phyloP scores from a whole-genome alignment of 371 early-diverging fungal genomes.

The Globomyces sp. region DNA sequence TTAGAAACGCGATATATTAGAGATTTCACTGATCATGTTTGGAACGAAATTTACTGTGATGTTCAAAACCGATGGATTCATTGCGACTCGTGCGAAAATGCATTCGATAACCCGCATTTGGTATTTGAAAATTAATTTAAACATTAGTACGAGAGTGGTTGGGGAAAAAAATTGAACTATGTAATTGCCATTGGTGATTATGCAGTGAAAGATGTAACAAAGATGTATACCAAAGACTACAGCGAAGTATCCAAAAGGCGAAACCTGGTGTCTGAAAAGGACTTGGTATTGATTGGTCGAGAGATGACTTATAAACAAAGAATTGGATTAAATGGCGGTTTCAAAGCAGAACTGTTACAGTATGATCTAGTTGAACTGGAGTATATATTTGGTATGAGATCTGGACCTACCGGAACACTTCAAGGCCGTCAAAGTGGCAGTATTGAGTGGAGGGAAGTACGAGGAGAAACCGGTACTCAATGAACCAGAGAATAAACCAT shows the following conservation, averaged over 20 bases:
- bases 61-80: slow-evolving; percentile 66
- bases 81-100: slow-evolving; percentile 67
- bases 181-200: slow-evolving; percentile 48
- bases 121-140: slow-evolving; percentile 27
- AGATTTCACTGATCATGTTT: slow-evolving; percentile 57
- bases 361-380: too few relatives aligned
- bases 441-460: too few relatives aligned
- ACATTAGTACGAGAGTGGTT: slow-evolving; percentile 64
- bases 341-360: too few relatives aligned
- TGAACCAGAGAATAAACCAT: too few relatives aligned
- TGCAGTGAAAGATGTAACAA: slow-evolving; percentile 65
- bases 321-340: too few relatives aligned
- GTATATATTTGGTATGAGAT: too few relatives aligned
- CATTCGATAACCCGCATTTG: slow-evolving; percentile 27
- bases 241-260: slow-evolving; percentile 46
- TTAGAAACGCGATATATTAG: slow-evolving; percentile 61
- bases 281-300: too few relatives aligned
- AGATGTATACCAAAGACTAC: slow-evolving; percentile 38
- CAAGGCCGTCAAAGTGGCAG: too few relatives aligned
- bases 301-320: too few relatives aligned
- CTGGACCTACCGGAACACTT: too few relatives aligned
- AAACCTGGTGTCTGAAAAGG: slow-evolving; percentile 76
- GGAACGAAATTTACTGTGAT: slow-evolving; percentile 63
- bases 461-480: too few relatives aligned
- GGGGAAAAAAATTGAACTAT: slow-evolving; percentile 72